Percentiles rank a stretch among this genome's conserved stretches.
phyloP scores from a whole-genome alignment of 1,139 yeast genomes.

The Debaryomycetaceae sp. region DNA sequence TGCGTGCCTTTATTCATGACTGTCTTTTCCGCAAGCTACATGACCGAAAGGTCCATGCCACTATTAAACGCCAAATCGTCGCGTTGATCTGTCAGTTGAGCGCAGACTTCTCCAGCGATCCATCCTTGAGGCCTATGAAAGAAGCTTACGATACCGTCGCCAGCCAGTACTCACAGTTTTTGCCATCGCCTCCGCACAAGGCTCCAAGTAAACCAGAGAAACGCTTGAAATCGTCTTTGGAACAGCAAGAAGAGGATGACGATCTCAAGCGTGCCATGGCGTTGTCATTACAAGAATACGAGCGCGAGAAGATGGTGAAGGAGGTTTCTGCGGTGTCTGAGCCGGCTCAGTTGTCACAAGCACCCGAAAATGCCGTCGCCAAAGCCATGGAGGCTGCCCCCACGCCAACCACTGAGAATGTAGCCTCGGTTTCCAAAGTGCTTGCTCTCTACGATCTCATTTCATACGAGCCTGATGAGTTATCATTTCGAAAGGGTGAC shows the following conservation, averaged over 20 bases:
- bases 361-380: constrained; percentile 6
- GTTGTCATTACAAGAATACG: constrained; percentile 61
- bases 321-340: neutral
- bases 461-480: constrained; percentile 60
- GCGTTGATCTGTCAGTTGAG: constrained; percentile 61
- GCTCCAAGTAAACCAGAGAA: constrained; percentile 56
- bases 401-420: constrained; percentile 17
- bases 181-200: constrained; percentile 11
- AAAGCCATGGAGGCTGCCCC: constrained; percentile 1
- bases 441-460: constrained; percentile 76
- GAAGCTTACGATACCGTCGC: constrained; percentile 44
- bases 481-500: constrained; percentile 66
- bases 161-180: constrained; percentile 32
- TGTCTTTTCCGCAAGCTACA: constrained; percentile 43
- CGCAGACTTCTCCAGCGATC: constrained; percentile 52
- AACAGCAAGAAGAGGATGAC: constrained; percentile 58
- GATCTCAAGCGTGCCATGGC: constrained; percentile 72
- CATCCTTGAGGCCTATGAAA: constrained; percentile 60
- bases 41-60: constrained; percentile 49
- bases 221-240: constrained; percentile 35
- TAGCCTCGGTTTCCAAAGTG: constrained; percentile 53
- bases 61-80: constrained; percentile 55
- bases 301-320: constrained; percentile 12
- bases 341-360: neutral
- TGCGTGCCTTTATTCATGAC: constrained; percentile 50